phyloP scores from a whole-genome alignment of 73 alveolate species.

The Tetrahymena elliotti region DNA sequence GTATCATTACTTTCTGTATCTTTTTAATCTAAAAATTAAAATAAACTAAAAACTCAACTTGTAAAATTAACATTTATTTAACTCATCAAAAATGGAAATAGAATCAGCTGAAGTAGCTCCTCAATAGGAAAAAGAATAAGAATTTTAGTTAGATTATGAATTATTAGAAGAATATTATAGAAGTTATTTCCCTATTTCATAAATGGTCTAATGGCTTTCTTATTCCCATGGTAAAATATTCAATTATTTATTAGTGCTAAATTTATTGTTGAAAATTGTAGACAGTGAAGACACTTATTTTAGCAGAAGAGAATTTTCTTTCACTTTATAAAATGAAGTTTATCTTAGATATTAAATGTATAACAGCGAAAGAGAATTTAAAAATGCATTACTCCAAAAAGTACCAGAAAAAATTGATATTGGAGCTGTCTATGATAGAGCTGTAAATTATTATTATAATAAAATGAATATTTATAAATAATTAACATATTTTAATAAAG shows the following conservation, averaged over 20 bases:
- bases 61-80: background rate
- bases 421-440: slow-evolving; percentile 90
- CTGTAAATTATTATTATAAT: background rate
- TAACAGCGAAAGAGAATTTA: slow-evolving; percentile 60
- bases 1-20: background rate
- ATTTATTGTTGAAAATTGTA: background rate
- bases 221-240: background rate
- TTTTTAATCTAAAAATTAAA: background rate
- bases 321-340: slow-evolving; percentile 74
- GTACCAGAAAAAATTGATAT: slow-evolving; percentile 88
- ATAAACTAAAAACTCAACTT: background rate
- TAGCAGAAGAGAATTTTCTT: slow-evolving; percentile 51
- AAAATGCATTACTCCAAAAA: slow-evolving; percentile 47
- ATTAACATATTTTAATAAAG: background rate
- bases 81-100: background rate
- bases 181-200: background rate
- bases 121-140: background rate
- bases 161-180: background rate
- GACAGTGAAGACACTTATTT: background rate
- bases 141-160: background rate
- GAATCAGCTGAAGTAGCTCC: background rate
- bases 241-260: background rate
- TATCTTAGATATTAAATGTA: slow-evolving; percentile 77
- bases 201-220: background rate
- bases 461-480: background rate